Percentiles rank a stretch among this genome's conserved stretches.
Conservation (phyloP, 2,329 filamentous ascomycete genomes). For the Westerdykella ornata region DNA sequence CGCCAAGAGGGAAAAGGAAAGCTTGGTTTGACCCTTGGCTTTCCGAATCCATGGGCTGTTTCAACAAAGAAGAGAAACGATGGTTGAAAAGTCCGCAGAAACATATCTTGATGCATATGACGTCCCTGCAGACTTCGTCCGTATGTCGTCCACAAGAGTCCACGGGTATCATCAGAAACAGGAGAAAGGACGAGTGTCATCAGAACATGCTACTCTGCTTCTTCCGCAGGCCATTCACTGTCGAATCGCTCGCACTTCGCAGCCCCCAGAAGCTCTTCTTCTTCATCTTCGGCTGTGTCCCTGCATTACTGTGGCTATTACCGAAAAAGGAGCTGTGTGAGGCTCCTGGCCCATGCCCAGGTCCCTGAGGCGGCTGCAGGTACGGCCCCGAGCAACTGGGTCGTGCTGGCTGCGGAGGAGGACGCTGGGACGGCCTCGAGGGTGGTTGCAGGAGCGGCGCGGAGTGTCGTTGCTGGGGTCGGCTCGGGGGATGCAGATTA, state of each 20-base stretch:
- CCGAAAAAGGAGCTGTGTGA: constrained; percentile 34
- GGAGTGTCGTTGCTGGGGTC: constrained; percentile 8
- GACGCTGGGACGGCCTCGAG: constrained; percentile 10
- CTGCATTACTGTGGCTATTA: constrained; percentile 22
- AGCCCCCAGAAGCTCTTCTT: constrained; percentile 37
- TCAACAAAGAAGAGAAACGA: neutral
- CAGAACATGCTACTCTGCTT: constrained; percentile 43
- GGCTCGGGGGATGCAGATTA: constrained; percentile 11
- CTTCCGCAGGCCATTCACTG: constrained; percentile 35
- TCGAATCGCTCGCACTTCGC: constrained; percentile 26
- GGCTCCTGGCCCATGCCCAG: constrained; percentile 20
- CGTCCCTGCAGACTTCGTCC: neutral
- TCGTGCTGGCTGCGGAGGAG: constrained; percentile 9
- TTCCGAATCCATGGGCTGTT: neutral
- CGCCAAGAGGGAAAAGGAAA: constrained; percentile 9
- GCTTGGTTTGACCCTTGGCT: neutral
- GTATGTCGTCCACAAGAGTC: neutral
- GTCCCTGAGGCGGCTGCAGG: constrained; percentile 19
- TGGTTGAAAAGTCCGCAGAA: neutral
- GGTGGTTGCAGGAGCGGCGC: constrained; percentile 7
- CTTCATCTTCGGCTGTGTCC: constrained; percentile 24
- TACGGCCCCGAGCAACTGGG: constrained; percentile 20
- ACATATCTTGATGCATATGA: neutral
- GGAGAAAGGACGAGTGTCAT: too few relatives aligned
- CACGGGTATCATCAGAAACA: neutral